Evolutionary conservation across 768 basidiomycete species (phyloP), one percentile per base, ranked within the genome.

Genomic region (Leccinum ochraceum): DNA sequence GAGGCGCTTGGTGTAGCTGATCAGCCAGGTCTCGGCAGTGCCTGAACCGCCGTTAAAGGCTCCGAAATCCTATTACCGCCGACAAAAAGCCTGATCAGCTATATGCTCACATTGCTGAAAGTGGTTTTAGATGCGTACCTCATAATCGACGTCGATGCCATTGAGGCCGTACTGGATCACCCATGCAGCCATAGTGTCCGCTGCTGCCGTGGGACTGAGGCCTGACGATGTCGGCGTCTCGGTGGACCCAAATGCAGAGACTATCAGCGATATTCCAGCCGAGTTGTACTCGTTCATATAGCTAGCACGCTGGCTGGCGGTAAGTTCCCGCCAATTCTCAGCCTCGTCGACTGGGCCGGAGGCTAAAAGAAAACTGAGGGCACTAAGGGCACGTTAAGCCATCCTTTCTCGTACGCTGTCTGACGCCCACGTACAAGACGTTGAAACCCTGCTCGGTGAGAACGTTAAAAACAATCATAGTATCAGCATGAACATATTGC

Each of bases 211-310:
- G 30, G 83, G 74, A 59, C 83, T 74, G 4, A 66, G 65, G 28
- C 78, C 78, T 4, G 69, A 67, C 2, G 78, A 72, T 4, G 81
- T 83, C 2, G 83, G 83, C 1, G 73, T 70, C 57, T 74, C 66
- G 3, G 71, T 72, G 11, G 81, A 76, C 6, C 83, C 83, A 62
- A 86, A 86, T 4, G 75, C 77, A 50, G 83, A 82, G 5, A 86
- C 85, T 56, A 87, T 78, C 51, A 87, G 66, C 22, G 80, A 81
- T 68, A 86, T 85, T 20, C 85, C 85, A 6, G 84, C 83, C 0
- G 79, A 76, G 24, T 75, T 76, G 66, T 86, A 86, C 59, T 81
- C 76, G 1, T 78, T 62, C 60, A 83, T 71, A 65, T 81, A 76
- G 14, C 76, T 37, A 13, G 77, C 60, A 30, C 84, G 79, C 36